A percentile compares a stretch with the other conserved stretches of the same genome.
Conservation (phyloP, 2,329 filamentous ascomycete genomes). For the Bipolaris sorokiniana region DNA sequence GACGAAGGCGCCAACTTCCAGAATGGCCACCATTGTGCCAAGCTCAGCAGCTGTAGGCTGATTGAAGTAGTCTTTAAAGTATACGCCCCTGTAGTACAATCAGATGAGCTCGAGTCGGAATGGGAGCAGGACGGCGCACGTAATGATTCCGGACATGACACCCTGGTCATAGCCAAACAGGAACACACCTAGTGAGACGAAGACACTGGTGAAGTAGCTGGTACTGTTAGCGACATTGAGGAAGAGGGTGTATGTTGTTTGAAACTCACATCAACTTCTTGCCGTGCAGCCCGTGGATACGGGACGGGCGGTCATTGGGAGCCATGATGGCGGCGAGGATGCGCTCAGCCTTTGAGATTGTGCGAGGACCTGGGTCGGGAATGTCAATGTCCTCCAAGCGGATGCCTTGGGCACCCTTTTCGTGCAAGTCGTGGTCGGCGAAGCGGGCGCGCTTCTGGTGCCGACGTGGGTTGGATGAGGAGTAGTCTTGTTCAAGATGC, state of each 20-base stretch:
- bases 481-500: conserved; percentile 68
- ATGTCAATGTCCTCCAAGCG: conserved; percentile 80
- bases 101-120: conserved; percentile 33
- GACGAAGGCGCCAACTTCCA: conserved; percentile 91
- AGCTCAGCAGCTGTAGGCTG: conserved; percentile 86
- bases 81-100: conserved; percentile 68
- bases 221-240: conserved; percentile 16
- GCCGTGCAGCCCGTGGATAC: conserved; percentile 90
- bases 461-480: conserved; percentile 48
- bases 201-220: conserved; percentile 94
- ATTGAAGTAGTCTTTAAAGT: conserved; percentile 91
- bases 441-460: conserved; percentile 74
- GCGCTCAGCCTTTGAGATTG: conserved; percentile 70
- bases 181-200: conserved; percentile 85
- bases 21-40: conserved; percentile 96
- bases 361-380: conserved; percentile 69
- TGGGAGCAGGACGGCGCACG: conserved; percentile 57
- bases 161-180: conserved; percentile 90
- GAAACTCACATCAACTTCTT: conserved; percentile 82
- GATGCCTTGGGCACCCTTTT: conserved; percentile 53
- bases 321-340: conserved; percentile 86
- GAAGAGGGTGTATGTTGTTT: background rate
- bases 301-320: conserved; percentile 69
- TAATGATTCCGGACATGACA: conserved; percentile 81
- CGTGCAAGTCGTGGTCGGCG: conserved; percentile 55